Percentiles rank a stretch among this genome's conserved stretches.
These are phyloP conservation scores for Wallacemonas collosoma DNA, from an alignment of 208 protist species.

Conservation along the genomic window DNA sequence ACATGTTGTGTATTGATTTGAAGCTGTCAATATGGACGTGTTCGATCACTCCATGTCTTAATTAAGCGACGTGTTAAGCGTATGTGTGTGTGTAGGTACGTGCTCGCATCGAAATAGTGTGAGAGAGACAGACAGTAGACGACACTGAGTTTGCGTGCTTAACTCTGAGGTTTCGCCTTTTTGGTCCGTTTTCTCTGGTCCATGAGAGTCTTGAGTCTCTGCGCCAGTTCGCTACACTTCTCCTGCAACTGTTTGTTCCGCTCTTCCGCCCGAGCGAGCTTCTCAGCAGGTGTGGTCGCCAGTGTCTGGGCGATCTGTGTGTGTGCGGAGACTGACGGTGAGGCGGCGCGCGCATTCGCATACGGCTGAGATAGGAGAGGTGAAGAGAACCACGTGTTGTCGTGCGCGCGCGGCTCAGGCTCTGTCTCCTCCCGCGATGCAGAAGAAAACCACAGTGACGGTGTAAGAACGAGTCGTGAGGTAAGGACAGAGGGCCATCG, in stretches of 20 bases:
- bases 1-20: background rate
- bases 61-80: background rate
- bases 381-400: background rate
- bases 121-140: too few relatives aligned
- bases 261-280: conserved; percentile 37
- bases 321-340: background rate
- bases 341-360: background rate
- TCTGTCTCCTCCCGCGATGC: background rate
- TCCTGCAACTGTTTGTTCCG: conserved; percentile 45
- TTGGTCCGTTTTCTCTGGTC: conserved; percentile 10
- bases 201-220: conserved; percentile 30
- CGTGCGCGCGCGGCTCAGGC: conserved; percentile 11
- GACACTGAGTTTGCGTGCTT: background rate
- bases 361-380: background rate
- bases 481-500: conserved; percentile 6
- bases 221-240: conserved; percentile 65
- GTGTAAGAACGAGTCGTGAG: background rate
- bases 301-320: background rate
- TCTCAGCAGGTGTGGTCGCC: conserved; percentile 17
- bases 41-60: background rate
- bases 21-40: background rate
- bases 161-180: conserved; percentile 4
- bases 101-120: background rate
- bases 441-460: background rate
- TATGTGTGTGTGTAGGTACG: background rate